Evolutionary conservation across 1,139 yeast species (phyloP), one percentile per base, ranked within the genome.

Genomic region (Zygosaccharomyces pseudobailii): DNA sequence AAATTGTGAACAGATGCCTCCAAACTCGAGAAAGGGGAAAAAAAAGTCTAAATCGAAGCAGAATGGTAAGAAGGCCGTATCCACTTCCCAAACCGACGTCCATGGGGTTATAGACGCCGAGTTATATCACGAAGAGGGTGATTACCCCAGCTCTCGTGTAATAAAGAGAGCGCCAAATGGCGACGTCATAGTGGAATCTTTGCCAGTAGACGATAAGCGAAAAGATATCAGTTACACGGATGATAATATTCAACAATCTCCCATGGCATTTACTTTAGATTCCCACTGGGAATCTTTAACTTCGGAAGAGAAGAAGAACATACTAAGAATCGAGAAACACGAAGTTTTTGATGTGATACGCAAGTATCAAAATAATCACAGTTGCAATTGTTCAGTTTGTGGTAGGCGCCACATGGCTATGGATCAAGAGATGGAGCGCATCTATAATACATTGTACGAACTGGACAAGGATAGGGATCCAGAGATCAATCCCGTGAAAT

Each of bases 361-460:
- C 53, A 78, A 76, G 45, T 82, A 80, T 58, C 83, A 63, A 74
- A 58, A 69, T 70, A 56, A 72, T 66, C 56, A 66, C 64, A 57
- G 59, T 48, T 89, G 97, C 64, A 76, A 81, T 48, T 90, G 97
- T 64, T 71, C 82, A 5, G 82, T 82, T 27, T 90, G 97, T 68
- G 95, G 94, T 1, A 76, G 88, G 45, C 81, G 86, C 55, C 80
- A 83, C 55, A 71, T 74, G 51, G 80, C 89, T 27, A 79, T 88
- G 55, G 94, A 87, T 59, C 83, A 82, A 54, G 96, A 87, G 61
- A 75, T 90, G 60, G 90, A 85, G 57, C 79, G 80, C 46, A 78
- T 89, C 40, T 88, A 87, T 57, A 78, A 78, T 51, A 74, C 76
- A 4, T 77, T 65, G 22, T 65, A 59, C 43, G 66, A 59, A 27